phyloP scores from a whole-genome alignment of 164 flowering plant genomes.

The Santalum album region DNA sequence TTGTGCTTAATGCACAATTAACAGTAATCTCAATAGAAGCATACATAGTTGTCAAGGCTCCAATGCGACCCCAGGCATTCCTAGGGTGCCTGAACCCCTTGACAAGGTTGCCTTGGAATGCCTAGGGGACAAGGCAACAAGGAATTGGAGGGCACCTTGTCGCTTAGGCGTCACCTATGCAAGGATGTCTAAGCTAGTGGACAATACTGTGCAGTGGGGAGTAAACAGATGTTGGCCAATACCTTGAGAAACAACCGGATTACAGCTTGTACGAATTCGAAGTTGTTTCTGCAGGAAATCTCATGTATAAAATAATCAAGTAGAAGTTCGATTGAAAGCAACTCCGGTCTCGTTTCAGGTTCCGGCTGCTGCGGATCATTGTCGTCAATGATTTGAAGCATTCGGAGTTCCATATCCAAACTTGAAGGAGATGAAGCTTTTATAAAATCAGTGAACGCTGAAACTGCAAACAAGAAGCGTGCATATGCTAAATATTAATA shows the following conservation, averaged over 20 bases:
- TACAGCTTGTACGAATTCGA: slow-evolving; percentile 86
- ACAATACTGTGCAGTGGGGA: too few species aligned
- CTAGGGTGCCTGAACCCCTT: too few species aligned
- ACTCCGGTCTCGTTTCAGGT: slow-evolving; percentile 48
- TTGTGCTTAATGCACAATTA: too few species aligned
- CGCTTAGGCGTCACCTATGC: too few species aligned
- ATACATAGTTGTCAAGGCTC: too few species aligned
- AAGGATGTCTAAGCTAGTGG: too few species aligned
- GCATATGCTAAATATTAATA: not conserved
- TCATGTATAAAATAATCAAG: slow-evolving; percentile 80
- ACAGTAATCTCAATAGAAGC: too few species aligned
- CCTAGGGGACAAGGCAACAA: too few species aligned
- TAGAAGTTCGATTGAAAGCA: slow-evolving; percentile 55
- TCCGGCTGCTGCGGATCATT: slow-evolving; percentile 33
- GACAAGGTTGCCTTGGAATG: too few species aligned
- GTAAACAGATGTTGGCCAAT: not conserved
- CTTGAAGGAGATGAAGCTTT: slow-evolving; percentile 79
- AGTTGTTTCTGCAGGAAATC: slow-evolving; percentile 67
- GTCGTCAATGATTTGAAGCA: slow-evolving; percentile 88
- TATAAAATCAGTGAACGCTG: slow-evolving; percentile 69
- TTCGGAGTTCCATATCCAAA: slow-evolving; percentile 87
- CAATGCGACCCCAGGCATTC: too few species aligned
- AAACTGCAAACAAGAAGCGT: slow-evolving; percentile 39
- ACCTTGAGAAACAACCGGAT: slow-evolving; percentile 84
- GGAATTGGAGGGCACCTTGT: too few species aligned